Evolutionary conservation across 345 rosid genomes (phyloP).

Genomic region (Excoecaria agallocha): DNA sequence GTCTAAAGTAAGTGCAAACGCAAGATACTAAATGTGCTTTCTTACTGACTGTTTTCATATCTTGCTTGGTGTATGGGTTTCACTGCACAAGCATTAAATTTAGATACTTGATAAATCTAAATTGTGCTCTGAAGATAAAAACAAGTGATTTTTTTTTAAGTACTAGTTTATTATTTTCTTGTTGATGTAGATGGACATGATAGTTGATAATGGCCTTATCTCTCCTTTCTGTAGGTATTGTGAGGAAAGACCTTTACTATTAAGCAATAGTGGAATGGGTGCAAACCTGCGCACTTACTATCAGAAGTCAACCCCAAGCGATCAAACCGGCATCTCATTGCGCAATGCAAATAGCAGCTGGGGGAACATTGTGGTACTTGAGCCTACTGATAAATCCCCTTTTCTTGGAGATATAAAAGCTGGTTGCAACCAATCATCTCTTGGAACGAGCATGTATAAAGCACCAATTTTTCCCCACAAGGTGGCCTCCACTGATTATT

Average conservation of each 20-base stretch:
- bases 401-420: constrained; percentile 90
- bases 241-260: constrained; percentile 89
- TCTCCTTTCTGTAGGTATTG: constrained; percentile 57
- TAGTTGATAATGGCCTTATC: neutral
- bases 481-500: constrained; percentile 79
- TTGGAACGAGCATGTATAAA: constrained; percentile 92
- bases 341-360: constrained; percentile 53
- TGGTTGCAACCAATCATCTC: constrained; percentile 77
- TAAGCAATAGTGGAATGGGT: constrained; percentile 95
- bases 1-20: neutral
- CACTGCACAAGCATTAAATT: neutral
- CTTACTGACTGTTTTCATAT: neutral
- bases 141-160: neutral
- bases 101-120: neutral
- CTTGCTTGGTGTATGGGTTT: neutral
- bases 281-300: constrained; percentile 88
- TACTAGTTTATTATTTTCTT: neutral
- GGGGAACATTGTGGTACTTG: constrained; percentile 71
- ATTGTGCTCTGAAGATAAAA: neutral
- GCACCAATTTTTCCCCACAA: constrained; percentile 86
- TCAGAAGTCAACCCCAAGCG: constrained; percentile 74
- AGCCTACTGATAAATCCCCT: constrained; percentile 89
- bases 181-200: neutral
- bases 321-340: constrained; percentile 59
- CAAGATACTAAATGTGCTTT: neutral